A percentile compares a stretch with the other conserved stretches of the same genome.
Evolutionary conservation across 2,329 filamentous ascomycete genomes (phyloP).

Genomic region (Xylaria sp.): DNA sequence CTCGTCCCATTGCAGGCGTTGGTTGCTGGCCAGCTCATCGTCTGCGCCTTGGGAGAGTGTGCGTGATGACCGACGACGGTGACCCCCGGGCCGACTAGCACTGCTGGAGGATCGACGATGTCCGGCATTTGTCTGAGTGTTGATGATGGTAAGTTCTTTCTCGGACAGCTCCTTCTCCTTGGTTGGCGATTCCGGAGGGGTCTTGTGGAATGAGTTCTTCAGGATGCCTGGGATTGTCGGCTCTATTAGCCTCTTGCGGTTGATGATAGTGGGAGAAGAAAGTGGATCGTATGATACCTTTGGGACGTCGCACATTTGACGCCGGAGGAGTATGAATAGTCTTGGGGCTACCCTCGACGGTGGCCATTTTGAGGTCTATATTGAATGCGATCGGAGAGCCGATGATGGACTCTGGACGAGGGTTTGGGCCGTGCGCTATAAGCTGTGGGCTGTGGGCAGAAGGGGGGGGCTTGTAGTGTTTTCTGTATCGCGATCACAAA

Average conservation of each 20-base stretch:
- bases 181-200: slow-evolving; percentile 64
- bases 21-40: slow-evolving; percentile 66
- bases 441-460: too few species aligned
- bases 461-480: too few species aligned
- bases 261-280: not conserved
- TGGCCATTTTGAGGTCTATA: slow-evolving; percentile 42
- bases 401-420: not conserved
- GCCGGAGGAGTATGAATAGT: slow-evolving; percentile 41
- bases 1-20: slow-evolving; percentile 97
- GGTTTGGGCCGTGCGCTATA: too few species aligned
- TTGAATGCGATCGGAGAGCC: not conserved
- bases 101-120: slow-evolving; percentile 84
- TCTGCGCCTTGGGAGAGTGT: slow-evolving; percentile 58
- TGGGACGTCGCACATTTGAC: slow-evolving; percentile 44
- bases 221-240: slow-evolving; percentile 75
- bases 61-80: slow-evolving; percentile 75
- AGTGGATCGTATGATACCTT: slow-evolving; percentile 40
- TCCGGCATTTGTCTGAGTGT: slow-evolving; percentile 94
- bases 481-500: too few species aligned
- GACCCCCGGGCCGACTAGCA: slow-evolving; percentile 68
- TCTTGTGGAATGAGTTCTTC: slow-evolving; percentile 82
- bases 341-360: slow-evolving; percentile 45
- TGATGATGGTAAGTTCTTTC: slow-evolving; percentile 91
- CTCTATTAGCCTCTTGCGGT: slow-evolving; percentile 3
- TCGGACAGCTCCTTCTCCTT: slow-evolving; percentile 68